These are phyloP conservation scores for Plasmodium falciparum DNA, from an alignment of 169 alveolate species.

Conservation along the genomic window DNA sequence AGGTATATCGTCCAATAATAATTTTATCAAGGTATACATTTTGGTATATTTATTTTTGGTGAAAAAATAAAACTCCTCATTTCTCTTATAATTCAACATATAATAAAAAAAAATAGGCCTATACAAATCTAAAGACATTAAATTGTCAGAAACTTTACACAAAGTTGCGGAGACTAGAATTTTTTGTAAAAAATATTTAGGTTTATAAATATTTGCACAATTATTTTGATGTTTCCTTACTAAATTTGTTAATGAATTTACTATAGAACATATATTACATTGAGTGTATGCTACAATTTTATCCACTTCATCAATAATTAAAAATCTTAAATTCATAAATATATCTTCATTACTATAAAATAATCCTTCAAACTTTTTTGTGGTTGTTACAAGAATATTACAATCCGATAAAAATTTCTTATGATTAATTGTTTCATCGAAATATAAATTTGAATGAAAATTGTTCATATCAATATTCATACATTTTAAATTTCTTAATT, in stretches of 20 bases:
- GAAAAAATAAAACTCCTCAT: conserved; percentile 47
- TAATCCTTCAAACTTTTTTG: conserved; percentile 64
- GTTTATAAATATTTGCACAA: conserved; percentile 27
- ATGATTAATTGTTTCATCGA: conserved; percentile 41
- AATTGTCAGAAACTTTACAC: conserved; percentile 59
- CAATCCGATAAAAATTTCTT: conserved; percentile 6
- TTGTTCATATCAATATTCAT: conserved; percentile 31
- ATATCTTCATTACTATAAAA: conserved; percentile 70
- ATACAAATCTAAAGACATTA: conserved; percentile 66
- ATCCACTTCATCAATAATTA: conserved; percentile 81
- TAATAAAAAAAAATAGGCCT: conserved; percentile 74
- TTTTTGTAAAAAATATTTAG: conserved; percentile 62
- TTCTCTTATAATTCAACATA: conserved; percentile 29
- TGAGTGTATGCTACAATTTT: conserved; percentile 41
- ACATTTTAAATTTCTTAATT: conserved; percentile 45
- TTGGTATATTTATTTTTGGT: conserved; percentile 23
- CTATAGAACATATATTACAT: conserved; percentile 38
- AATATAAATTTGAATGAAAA: conserved; percentile 50
- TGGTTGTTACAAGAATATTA: conserved; percentile 57
- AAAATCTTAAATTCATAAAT: conserved; percentile 70
- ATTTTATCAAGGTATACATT: conserved; percentile 3
- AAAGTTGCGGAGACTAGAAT: conserved; percentile 56
- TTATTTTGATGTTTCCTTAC: conserved; percentile 35
- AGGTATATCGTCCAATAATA: conserved; percentile 13
- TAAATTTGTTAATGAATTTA: conserved; percentile 39